phyloP scores from a whole-genome alignment of 352 stramenopile genomes.

The Phytophthora hybrid region DNA sequence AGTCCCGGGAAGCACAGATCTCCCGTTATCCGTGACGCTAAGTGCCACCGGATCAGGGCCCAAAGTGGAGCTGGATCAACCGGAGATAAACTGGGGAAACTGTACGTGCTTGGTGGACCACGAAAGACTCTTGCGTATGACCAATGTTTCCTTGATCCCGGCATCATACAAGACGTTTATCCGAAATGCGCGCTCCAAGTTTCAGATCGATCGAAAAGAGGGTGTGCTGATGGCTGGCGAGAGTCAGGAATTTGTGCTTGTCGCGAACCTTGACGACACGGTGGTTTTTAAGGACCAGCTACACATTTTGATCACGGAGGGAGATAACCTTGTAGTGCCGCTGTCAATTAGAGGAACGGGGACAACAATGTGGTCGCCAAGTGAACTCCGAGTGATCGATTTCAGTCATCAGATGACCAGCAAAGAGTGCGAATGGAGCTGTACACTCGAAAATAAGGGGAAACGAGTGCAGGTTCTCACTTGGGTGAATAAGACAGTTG shows the following conservation, averaged over 20 bases:
- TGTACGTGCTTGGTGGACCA: constrained; percentile 92
- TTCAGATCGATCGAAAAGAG: constrained; percentile 92
- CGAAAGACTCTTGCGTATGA: constrained; percentile 75
- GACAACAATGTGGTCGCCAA: constrained; percentile 94
- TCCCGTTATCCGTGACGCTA: constrained; percentile 91
- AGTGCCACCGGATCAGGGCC: constrained; percentile 87
- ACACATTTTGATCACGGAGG: constrained; percentile 93
- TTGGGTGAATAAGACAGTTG: constrained; percentile 88
- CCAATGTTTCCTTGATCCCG: constrained; percentile 91
- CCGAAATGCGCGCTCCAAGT: constrained; percentile 92
- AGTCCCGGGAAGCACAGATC: constrained; percentile 87
- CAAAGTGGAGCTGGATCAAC: constrained; percentile 83
- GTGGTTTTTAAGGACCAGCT: constrained; percentile 93
- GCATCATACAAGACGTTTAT: constrained; percentile 95
- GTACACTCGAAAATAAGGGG: constrained; percentile 96
- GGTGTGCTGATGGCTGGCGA: constrained; percentile 86
- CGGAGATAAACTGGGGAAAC: constrained; percentile 91
- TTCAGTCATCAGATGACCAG: constrained; percentile 94
- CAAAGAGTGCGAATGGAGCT: constrained; percentile 90
- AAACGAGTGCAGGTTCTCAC: constrained; percentile 92
- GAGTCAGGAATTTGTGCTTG: constrained; percentile 74
- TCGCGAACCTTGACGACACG: constrained; percentile 95
- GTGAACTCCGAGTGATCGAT: constrained; percentile 91
- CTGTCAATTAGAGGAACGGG: constrained; percentile 92
- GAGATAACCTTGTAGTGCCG: constrained; percentile 90